phyloP scores from a whole-genome alignment of 2,329 filamentous ascomycete species.

The Allantophomopsis cytisporea region DNA sequence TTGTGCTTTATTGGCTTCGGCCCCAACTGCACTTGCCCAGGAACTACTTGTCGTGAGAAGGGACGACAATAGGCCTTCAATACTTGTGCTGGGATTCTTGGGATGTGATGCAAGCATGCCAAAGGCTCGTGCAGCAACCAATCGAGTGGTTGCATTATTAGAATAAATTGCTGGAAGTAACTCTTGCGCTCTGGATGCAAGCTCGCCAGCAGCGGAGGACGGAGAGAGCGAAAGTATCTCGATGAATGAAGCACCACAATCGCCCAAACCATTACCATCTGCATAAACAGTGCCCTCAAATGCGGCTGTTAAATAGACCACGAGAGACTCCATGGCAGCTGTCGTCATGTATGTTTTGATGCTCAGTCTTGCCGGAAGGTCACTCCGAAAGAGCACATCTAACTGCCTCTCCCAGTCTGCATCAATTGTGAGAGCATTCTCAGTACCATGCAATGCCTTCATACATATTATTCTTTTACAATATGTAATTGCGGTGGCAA shows the following conservation, averaged over 20 bases:
- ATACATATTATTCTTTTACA: slow-evolving; percentile 47
- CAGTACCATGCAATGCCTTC: slow-evolving; percentile 27
- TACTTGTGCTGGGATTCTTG: slow-evolving; percentile 22
- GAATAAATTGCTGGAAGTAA: slow-evolving; percentile 51
- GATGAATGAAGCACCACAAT: slow-evolving; percentile 36
- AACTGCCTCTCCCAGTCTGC: slow-evolving; percentile 77
- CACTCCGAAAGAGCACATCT: slow-evolving; percentile 57
- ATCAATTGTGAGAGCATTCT: slow-evolving; percentile 34
- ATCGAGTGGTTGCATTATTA: slow-evolving; percentile 57
- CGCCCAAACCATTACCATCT: slow-evolving; percentile 23
- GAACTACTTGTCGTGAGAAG: slow-evolving; percentile 30
- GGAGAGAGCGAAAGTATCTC: slow-evolving; percentile 37
- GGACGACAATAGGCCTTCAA: slow-evolving; percentile 27
- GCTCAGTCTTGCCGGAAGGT: slow-evolving; percentile 46
- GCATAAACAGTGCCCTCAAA: slow-evolving; percentile 39
- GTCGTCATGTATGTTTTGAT: slow-evolving; percentile 39
- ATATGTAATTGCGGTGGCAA: slow-evolving; percentile 58
- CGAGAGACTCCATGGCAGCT: slow-evolving; percentile 23
- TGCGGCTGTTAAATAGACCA: slow-evolving; percentile 36
- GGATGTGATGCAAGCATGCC: slow-evolving; percentile 66
- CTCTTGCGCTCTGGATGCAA: slow-evolving; percentile 33
- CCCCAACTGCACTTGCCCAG: slow-evolving; percentile 43
- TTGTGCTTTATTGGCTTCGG: slow-evolving; percentile 41
- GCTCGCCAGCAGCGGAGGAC: slow-evolving; percentile 31
- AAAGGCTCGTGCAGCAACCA: slow-evolving; percentile 53